These are phyloP conservation scores for Elongisporangium anandrum DNA, from an alignment of 352 stramenopile genomes.

Conservation along the genomic window DNA sequence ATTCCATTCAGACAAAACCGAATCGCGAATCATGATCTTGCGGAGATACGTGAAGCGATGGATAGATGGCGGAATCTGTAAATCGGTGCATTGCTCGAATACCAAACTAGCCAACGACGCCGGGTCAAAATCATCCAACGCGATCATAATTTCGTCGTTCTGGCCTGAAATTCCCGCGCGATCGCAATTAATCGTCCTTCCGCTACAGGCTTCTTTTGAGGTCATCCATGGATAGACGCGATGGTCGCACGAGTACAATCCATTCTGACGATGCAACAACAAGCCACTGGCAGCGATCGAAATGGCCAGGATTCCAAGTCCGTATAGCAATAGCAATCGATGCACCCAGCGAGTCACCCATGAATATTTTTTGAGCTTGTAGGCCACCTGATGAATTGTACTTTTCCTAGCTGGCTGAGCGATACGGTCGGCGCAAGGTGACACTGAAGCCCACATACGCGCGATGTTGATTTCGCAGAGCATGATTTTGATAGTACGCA, in stretches of 20 bases:
- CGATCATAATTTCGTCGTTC: background rate
- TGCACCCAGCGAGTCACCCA: background rate
- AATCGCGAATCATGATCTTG: background rate
- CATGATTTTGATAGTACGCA: background rate
- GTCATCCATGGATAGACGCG: conserved; percentile 6
- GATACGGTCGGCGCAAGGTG: no score
- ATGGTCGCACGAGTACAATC: background rate
- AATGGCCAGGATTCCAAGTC: background rate
- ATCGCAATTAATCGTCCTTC: conserved; percentile 1
- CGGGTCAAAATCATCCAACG: conserved; percentile 1
- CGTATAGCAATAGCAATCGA: background rate
- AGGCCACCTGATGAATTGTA: background rate
- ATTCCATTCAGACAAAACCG: background rate
- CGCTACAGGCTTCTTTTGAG: conserved; percentile 1
- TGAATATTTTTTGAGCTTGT: background rate
- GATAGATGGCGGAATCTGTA: background rate
- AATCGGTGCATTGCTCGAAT: background rate
- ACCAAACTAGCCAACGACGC: background rate
- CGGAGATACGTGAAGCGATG: background rate
- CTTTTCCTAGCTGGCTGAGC: background rate
- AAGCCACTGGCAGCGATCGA: background rate
- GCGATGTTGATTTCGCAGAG: background rate
- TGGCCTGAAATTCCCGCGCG: background rate
- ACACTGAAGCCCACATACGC: background rate
- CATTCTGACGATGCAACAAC: background rate